Evolutionary conservation across 129 eudicot species (phyloP).

Genomic region (Oenanthe sinensis): DNA sequence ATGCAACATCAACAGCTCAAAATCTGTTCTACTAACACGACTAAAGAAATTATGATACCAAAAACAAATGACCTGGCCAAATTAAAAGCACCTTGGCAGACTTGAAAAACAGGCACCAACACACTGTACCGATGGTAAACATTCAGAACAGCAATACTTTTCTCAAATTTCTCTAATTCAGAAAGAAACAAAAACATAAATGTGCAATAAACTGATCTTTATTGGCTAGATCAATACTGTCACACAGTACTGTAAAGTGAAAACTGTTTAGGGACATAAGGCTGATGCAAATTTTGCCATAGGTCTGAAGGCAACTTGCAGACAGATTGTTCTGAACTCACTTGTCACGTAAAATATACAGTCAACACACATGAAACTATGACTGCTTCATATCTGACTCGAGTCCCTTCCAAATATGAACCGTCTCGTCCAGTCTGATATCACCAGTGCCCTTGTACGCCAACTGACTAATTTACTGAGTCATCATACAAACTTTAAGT

Average conservation of each 20-base stretch:
- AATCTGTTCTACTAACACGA: no score
- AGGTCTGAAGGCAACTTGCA: neutral
- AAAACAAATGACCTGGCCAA: no score
- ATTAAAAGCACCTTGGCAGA: no score
- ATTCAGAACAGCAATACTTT: neutral
- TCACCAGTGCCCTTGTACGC: slow-evolving; percentile 93
- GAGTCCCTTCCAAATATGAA: slow-evolving; percentile 92
- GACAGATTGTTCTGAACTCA: slow-evolving; percentile 9
- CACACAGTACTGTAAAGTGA: neutral
- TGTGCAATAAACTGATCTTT: neutral
- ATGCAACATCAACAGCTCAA: no score
- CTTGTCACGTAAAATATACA: neutral
- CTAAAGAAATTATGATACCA: no score
- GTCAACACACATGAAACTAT: neutral
- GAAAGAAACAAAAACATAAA: neutral
- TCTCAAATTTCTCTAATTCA: neutral
- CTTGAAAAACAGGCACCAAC: no score
- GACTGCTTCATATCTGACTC: slow-evolving; percentile 47
- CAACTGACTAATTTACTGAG: slow-evolving; percentile 93
- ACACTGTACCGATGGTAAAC: neutral
- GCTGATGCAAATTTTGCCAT: neutral
- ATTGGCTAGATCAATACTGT: neutral
- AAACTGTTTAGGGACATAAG: neutral
- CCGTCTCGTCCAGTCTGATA: slow-evolving; percentile 83
- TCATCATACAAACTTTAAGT: neutral